Base-by-base conservation (phyloP, 1,284 basidiomycete species). In the Takashimella tepidaria region DNA sequence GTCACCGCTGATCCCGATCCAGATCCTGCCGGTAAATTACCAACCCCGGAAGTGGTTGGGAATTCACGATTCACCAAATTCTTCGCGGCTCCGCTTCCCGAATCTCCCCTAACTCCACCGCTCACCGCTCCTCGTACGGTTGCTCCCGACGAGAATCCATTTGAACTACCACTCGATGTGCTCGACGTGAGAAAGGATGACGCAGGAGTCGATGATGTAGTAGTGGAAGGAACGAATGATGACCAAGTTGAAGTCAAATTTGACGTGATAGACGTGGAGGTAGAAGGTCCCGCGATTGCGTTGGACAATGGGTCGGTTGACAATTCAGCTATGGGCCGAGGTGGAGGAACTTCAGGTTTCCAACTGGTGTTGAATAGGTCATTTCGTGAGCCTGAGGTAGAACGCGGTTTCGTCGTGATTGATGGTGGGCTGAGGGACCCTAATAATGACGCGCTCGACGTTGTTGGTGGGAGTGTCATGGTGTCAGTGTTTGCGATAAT, bases 361-460 rank as follows among this genome's bases (percentile, higher is more conserved):
- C 65, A 70, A 21, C 51, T 57, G 22, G 60, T 59, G 20, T 53
- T 59, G 60, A 70, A 70, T 6, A 70, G 53, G 54, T 70, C 67
- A 51, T 70, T 70, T 11, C 68, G 61, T 8, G 62, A 62, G 12
- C 49, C 50, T 21, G 55, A 50, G n/a, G 20, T 25, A n/a, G 53
- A 50, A 8, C 49, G 53, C 13, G 44, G 44, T 21, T 55, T 55
- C 31, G 48, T 57, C 19, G 53, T 13, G 24, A 41, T 49, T 37
- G 31, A 37, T 16, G 31, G 10, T 16, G 31, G 31, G 31, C 16
- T 37, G 31, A 37, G 31, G 10, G 31, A 16, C 44, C 62, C 31
- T 16, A 37, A 16, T 37, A 37, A 16, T 8, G 31, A 37, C 31
- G 10, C 31, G 16, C 10, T 8, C 31, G 31, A 37, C n/a, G n/a